Evolutionary conservation across 495 filamentous ascomycete genomes (phyloP), one percentile per base, ranked within the genome.

Genomic region (Xylaria nigripes): DNA sequence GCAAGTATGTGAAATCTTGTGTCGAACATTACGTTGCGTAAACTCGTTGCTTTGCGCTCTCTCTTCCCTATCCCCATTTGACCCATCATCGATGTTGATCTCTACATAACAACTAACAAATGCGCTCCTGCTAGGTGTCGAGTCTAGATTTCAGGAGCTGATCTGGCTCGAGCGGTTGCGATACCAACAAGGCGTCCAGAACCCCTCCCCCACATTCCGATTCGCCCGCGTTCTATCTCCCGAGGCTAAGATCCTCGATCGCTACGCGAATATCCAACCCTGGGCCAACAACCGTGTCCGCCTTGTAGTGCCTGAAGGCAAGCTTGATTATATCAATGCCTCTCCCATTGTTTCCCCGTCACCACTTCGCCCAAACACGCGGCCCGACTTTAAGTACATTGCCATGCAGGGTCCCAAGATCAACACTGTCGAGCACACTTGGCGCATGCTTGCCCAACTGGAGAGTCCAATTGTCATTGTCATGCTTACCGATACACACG

Each of bases 391-490:
- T 53, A 72, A 71, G 23, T 81, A 80, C 60, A 79, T 81, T 51
- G 79, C 76, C 53, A 81, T 82, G 68, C 72, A 96, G 78, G 92
- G 91, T 8, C 93, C 93, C 1, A 96, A 91, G 67, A 67, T 76
- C 56, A 74, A 77, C 6, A 81, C 79, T 4, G 74, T 83, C 34
- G 78, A 83, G 57, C 87, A 95, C 62, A 86, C 94, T 41, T 99
- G 92, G 90, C 88, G 93, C 58, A 99, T 99, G 93, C 74, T 96
- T 24, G 89, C 89, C 70, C 84, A 95, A 52, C 89, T 96, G 70
- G 69, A 77, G 21, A 83, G 83, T 32, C 84, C 88, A 0, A 88
- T 82, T 2, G 89, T 99, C 21, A 86, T 99, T 48, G 85, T 97
- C 25, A 97, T 97, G 94, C 80, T 97, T 57, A 97, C 92, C 19